phyloP scores from a whole-genome alignment of 2,329 filamentous ascomycete genomes.

The Paramyrothecium roridum region DNA sequence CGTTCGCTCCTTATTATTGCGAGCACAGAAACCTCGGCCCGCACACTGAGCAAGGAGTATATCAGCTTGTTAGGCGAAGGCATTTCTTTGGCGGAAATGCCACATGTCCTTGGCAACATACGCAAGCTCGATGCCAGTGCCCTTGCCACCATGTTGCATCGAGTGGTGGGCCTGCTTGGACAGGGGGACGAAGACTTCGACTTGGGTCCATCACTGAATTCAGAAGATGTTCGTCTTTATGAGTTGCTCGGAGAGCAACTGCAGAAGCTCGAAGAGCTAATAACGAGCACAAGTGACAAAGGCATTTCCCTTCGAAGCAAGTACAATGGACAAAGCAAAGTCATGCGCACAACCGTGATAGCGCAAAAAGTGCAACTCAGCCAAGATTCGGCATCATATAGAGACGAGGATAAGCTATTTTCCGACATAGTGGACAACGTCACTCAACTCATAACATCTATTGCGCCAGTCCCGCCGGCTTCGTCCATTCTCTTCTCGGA shows the following conservation, averaged over 20 bases:
- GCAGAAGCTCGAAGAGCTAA: slow-evolving; percentile 43
- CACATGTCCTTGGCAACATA: slow-evolving; percentile 53
- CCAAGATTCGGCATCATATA: slow-evolving; percentile 68
- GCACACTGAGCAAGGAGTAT: slow-evolving; percentile 55
- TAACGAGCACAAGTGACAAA: slow-evolving; percentile 38
- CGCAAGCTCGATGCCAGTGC: slow-evolving; percentile 48
- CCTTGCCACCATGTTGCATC: slow-evolving; percentile 20
- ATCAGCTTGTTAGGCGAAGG: slow-evolving; percentile 57
- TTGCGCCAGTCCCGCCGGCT: slow-evolving; percentile 17
- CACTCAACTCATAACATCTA: slow-evolving; percentile 18
- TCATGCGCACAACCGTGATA: slow-evolving; percentile 73
- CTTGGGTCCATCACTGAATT: slow-evolving; percentile 26
- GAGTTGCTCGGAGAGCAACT: slow-evolving; percentile 36
- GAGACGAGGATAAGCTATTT: slow-evolving; percentile 67
- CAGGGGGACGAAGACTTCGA: slow-evolving; percentile 34
- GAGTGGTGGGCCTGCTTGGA: slow-evolving; percentile 21
- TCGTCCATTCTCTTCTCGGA: slow-evolving; percentile 62
- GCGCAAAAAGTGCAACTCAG: slow-evolving; percentile 79
- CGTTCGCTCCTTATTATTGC: slow-evolving; percentile 45
- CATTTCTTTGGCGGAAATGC: slow-evolving; percentile 47
- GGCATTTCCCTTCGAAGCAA: slow-evolving; percentile 64
- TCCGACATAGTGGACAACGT: slow-evolving; percentile 60
- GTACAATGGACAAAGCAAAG: slow-evolving; percentile 68
- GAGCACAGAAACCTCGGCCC: slow-evolving; percentile 29
- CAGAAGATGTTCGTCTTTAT: slow-evolving; percentile 26